These are phyloP conservation scores for Globisporangium heterothallicum DNA, from an alignment of 352 stramenopile genomes.

Conservation along the genomic window DNA sequence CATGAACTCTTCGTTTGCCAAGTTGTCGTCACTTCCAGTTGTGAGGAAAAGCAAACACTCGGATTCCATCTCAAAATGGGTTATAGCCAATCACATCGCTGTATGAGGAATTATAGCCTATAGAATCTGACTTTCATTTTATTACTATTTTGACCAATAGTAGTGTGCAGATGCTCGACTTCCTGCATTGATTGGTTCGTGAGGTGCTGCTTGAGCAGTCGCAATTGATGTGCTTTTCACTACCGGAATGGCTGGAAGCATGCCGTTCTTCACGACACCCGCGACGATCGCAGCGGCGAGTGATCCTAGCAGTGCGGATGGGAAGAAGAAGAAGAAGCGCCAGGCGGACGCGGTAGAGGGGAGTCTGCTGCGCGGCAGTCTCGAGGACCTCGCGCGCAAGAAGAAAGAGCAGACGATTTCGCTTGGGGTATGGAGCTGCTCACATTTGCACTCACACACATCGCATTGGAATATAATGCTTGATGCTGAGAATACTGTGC, in stretches of 20 bases:
- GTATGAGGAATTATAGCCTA: conserved; percentile 8
- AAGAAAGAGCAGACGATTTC: conserved; percentile 34
- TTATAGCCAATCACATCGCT: conserved; percentile 28
- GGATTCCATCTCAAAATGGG: no score
- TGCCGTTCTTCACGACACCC: conserved; percentile 37
- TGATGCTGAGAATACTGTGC: not conserved
- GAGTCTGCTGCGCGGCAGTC: conserved; percentile 21
- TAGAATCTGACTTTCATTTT: not conserved
- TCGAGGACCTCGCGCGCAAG: conserved; percentile 33
- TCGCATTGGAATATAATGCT: no score
- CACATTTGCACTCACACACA: no score
- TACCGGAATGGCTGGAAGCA: conserved; percentile 52
- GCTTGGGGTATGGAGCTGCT: conserved; percentile 32
- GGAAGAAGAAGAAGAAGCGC: conserved; percentile 13
- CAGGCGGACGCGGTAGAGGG: conserved; percentile 24
- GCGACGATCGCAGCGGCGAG: conserved; percentile 15
- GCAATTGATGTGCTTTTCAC: conserved; percentile 3
- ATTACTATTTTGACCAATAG: conserved; percentile 16
- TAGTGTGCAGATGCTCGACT: not conserved
- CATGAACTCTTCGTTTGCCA: conserved; percentile 18
- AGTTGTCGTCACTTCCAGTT: conserved; percentile 68
- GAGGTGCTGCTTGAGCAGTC: not conserved
- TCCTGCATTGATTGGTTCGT: conserved; percentile 2
- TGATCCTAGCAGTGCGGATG: conserved; percentile 7
- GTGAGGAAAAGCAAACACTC: conserved; percentile 11